phyloP scores from a whole-genome alignment of 1,284 basidiomycete genomes.

The Cronartium quercuum region DNA sequence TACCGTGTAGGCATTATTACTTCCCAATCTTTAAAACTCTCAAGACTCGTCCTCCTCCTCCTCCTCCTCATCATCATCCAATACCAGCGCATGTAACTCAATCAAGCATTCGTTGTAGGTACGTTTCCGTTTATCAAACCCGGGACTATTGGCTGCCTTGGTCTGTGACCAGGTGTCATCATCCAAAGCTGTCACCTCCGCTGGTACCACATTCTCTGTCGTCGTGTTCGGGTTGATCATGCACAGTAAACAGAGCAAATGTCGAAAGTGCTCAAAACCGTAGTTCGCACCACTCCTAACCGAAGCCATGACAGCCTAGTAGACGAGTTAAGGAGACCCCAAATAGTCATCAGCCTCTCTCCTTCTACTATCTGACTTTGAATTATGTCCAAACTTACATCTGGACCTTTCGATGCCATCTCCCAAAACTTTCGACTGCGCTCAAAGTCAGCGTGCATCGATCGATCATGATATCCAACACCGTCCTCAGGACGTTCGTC shows the following conservation, averaged over 20 bases:
- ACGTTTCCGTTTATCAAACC: slow-evolving; percentile 30
- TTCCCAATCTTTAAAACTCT: background rate
- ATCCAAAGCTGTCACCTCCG: background rate
- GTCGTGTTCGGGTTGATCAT: slow-evolving; percentile 3
- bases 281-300: slow-evolving; percentile 25
- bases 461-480: slow-evolving; percentile 51
- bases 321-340: background rate
- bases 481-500: slow-evolving; percentile 49
- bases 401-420: slow-evolving; percentile 49
- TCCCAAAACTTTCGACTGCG: slow-evolving; percentile 73
- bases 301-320: slow-evolving; percentile 32
- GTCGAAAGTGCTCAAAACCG: slow-evolving; percentile 26
- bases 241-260: slow-evolving; percentile 27
- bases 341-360: background rate
- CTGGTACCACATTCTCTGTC: background rate
- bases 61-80: slow-evolving; percentile 36
- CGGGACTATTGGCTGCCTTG: background rate
- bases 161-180: background rate
- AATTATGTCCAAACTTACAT: slow-evolving; percentile 8
- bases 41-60: background rate
- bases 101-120: slow-evolving; percentile 35
- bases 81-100: slow-evolving; percentile 29
- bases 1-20: background rate
- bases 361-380: background rate
- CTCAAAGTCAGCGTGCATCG: slow-evolving; percentile 61